phyloP scores from a whole-genome alignment of 495 filamentous ascomycete genomes.

The Penicillium nucicola region DNA sequence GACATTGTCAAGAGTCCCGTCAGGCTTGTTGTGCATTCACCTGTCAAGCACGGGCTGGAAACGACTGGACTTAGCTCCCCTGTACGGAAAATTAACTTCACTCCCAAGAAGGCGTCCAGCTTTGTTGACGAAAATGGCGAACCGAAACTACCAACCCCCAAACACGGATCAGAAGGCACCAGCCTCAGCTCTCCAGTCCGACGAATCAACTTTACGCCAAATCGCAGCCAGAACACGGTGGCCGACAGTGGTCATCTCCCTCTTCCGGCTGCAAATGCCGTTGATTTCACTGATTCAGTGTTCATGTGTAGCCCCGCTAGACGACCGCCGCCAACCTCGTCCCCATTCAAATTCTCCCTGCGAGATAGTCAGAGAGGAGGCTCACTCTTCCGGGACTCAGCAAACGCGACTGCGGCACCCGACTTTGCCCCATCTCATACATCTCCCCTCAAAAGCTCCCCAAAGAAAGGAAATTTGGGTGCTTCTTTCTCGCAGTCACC shows the following conservation, averaged over 20 bases:
- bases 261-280: conserved; percentile 24
- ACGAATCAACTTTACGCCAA: conserved; percentile 34
- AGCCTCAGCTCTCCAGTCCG: conserved; percentile 26
- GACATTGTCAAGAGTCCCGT: conserved; percentile 27
- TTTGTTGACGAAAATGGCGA: conserved; percentile 39
- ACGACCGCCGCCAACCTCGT: conserved; percentile 39
- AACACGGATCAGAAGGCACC: conserved; percentile 21
- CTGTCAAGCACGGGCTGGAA: conserved; percentile 30
- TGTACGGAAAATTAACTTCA: conserved; percentile 41
- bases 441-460: conserved; percentile 44
- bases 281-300: conserved; percentile 35
- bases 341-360: conserved; percentile 47
- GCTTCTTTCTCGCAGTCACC: conserved; percentile 32
- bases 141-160: conserved; percentile 22
- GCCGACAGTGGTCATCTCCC: conserved; percentile 21
- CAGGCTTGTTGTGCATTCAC: conserved; percentile 37
- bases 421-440: conserved; percentile 27
- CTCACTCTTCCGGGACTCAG: conserved; percentile 18
- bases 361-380: conserved; percentile 34
- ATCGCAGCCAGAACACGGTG: conserved; percentile 16
- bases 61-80: conserved; percentile 34
- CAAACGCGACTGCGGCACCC: conserved; percentile 13
- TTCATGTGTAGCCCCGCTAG: conserved; percentile 50
- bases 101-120: conserved; percentile 25
- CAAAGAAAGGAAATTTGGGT: conserved; percentile 39